Evolutionary conservation across 2,329 filamentous ascomycete genomes (phyloP).

Genomic region (Epichloe scottii): DNA sequence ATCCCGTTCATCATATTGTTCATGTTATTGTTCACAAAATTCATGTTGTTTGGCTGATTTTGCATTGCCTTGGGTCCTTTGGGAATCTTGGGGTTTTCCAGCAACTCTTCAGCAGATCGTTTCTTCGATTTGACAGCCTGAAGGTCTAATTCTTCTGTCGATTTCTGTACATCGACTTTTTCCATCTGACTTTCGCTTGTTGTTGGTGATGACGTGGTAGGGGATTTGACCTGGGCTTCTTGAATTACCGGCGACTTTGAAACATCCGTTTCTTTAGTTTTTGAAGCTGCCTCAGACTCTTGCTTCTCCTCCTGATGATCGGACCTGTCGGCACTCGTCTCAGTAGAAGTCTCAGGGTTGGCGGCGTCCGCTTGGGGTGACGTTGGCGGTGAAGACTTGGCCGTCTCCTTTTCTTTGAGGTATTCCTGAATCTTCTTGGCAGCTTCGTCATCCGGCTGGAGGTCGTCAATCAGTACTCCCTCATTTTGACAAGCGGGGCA

Average conservation of each 20-base stretch:
- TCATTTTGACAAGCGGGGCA: slow-evolving; percentile 88
- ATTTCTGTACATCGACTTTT: slow-evolving; percentile 27
- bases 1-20: slow-evolving; percentile 30
- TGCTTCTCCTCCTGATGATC: slow-evolving; percentile 22
- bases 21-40: slow-evolving; percentile 25
- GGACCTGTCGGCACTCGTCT: slow-evolving; percentile 21
- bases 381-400: slow-evolving; percentile 27
- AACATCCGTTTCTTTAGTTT: slow-evolving; percentile 12
- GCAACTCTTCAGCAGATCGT: slow-evolving; percentile 62
- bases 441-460: slow-evolving; percentile 70
- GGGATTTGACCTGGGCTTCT: slow-evolving; percentile 14
- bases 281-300: not conserved
- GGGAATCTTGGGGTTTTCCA: slow-evolving; percentile 51
- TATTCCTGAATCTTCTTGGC: slow-evolving; percentile 69
- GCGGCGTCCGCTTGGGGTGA: slow-evolving; percentile 28
- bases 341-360: slow-evolving; percentile 22
- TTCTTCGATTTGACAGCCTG: slow-evolving; percentile 50
- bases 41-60: slow-evolving; percentile 34
- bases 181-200: slow-evolving; percentile 13
- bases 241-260: slow-evolving; percentile 21
- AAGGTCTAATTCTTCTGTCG: slow-evolving; percentile 15
- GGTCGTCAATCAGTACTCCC: slow-evolving; percentile 84
- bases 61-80: slow-evolving; percentile 56
- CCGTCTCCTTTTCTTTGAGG: slow-evolving; percentile 41
- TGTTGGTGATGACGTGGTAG: slow-evolving; percentile 16